phyloP scores from a whole-genome alignment of 1,139 yeast species.

The Hansenula lynferdii region DNA sequence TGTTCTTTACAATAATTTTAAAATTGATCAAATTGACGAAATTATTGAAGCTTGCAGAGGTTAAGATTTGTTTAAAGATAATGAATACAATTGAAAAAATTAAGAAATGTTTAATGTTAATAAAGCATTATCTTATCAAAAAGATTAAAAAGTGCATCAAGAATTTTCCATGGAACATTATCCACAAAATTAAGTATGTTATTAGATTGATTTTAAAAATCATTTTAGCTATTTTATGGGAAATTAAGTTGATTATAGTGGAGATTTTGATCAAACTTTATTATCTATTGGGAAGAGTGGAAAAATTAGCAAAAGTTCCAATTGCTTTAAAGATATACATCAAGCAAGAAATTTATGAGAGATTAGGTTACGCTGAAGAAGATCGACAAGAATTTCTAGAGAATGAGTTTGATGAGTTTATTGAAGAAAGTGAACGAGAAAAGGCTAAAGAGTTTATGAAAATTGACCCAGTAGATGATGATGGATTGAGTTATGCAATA shows the following conservation, averaged over 20 bases:
- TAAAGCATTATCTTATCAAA: conserved; percentile 11
- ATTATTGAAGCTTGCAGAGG: conserved; percentile 9
- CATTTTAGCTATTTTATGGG: conserved; percentile 16
- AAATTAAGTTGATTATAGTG: conserved; percentile 11
- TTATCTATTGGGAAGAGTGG: conserved; percentile 6
- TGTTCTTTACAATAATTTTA: conserved; percentile 10
- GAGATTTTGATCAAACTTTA: conserved; percentile 11
- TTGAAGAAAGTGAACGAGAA: neutral
- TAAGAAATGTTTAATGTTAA: conserved; percentile 11
- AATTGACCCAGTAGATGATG: neutral
- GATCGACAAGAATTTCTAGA: neutral
- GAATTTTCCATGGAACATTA: conserved; percentile 13
- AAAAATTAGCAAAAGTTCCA: conserved; percentile 10
- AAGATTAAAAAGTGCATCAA: conserved; percentile 9
- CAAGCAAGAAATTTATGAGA: conserved; percentile 11
- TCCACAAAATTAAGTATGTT: conserved; percentile 15
- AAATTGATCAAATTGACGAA: conserved; percentile 17
- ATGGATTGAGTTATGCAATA: neutral
- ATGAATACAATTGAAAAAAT: conserved; percentile 19
- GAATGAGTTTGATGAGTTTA: neutral
- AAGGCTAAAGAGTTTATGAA: neutral
- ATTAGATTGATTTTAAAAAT: conserved; percentile 13
- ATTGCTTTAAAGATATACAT: conserved; percentile 13
- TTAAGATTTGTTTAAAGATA: conserved; percentile 14
- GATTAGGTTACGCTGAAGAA: conserved; percentile 6